Conservation (phyloP, 306 rosid species). For the Lathyrus oleraceus region DNA sequence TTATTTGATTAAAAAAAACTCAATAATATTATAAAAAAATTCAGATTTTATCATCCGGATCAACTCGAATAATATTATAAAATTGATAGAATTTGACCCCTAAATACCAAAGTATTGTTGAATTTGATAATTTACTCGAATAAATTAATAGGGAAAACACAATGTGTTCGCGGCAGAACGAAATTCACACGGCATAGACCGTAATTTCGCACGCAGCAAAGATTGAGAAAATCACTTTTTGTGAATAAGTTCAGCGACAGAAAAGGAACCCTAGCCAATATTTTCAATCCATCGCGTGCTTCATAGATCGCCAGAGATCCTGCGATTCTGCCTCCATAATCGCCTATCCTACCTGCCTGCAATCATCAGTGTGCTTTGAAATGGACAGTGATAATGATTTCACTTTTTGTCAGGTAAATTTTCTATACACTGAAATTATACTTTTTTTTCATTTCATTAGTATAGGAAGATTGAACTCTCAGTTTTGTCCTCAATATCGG, state of each 20-base stretch:
- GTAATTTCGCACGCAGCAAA: background rate
- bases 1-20: too few relatives aligned
- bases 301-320: background rate
- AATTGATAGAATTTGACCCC: too few relatives aligned
- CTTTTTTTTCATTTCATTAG: too few relatives aligned
- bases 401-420: conserved; percentile 73
- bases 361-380: background rate
- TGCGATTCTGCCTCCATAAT: background rate
- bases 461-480: too few relatives aligned
- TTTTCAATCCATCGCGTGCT: background rate
- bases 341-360: background rate
- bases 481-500: too few relatives aligned
- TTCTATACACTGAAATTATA: too few relatives aligned
- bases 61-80: too few relatives aligned
- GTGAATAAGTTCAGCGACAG: background rate
- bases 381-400: conserved; percentile 80
- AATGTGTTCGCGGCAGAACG: background rate
- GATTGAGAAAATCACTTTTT: background rate
- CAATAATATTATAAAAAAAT: too few relatives aligned
- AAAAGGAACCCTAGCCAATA: background rate
- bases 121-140: too few relatives aligned
- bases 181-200: background rate
- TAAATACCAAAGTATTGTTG: too few relatives aligned
- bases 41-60: too few relatives aligned
- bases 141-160: background rate